Evolutionary conservation across 2,329 filamentous ascomycete species (phyloP).

Genomic region (Penicillium sp.): DNA sequence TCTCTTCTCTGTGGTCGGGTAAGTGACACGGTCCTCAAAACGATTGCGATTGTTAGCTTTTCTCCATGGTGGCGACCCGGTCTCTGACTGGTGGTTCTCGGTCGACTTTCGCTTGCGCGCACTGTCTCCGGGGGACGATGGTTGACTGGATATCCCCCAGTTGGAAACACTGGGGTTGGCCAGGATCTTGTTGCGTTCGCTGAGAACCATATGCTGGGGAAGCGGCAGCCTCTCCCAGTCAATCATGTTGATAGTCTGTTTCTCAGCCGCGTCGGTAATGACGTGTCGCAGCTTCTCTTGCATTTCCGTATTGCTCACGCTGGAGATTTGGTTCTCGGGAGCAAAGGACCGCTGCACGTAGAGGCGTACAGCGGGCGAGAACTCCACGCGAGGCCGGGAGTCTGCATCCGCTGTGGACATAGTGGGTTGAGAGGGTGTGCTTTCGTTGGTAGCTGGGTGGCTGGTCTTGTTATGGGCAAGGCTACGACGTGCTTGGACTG

Average conservation of each 20-base stretch:
- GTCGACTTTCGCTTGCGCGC: constrained; percentile 81
- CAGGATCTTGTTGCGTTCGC: constrained; percentile 58
- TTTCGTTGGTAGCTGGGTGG: constrained; percentile 17
- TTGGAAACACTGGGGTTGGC: constrained; percentile 45
- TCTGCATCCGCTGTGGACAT: constrained; percentile 38
- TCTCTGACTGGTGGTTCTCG: constrained; percentile 56
- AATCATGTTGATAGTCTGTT: constrained; percentile 65
- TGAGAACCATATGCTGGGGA: constrained; percentile 77
- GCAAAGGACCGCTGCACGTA: constrained; percentile 91
- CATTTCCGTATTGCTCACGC: constrained; percentile 67
- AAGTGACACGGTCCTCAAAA: constrained; percentile 74
- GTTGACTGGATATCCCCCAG: constrained; percentile 31
- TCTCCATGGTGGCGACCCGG: constrained; percentile 68
- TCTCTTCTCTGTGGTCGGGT: constrained; percentile 53
- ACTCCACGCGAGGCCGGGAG: constrained; percentile 61
- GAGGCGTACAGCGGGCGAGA: constrained; percentile 75
- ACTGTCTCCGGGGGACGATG: constrained; percentile 27
- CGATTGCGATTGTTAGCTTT: constrained; percentile 60
- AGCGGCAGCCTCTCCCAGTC: constrained; percentile 82
- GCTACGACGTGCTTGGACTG: constrained; percentile 61
- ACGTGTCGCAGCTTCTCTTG: constrained; percentile 79
- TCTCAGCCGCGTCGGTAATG: constrained; percentile 78
- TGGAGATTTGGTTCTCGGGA: constrained; percentile 63
- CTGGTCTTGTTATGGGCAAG: constrained; percentile 47
- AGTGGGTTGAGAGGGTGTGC: constrained; percentile 26